Evolutionary conservation across 495 filamentous ascomycete species (phyloP).

Genomic region (Evernia prunastri): DNA sequence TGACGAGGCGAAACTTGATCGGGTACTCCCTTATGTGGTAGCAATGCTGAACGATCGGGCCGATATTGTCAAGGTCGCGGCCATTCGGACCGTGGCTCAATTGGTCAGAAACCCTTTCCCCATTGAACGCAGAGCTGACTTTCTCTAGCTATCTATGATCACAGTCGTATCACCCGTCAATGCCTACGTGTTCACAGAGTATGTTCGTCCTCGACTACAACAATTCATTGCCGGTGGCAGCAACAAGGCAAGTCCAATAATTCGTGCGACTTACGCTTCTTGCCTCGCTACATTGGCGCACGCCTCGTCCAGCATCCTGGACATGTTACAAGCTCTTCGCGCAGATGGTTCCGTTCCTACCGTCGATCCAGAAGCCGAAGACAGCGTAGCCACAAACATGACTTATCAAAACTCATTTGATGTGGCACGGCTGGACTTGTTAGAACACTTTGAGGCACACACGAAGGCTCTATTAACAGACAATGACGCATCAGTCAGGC

Average conservation of each 20-base stretch:
- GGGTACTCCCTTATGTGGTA: conserved; percentile 85
- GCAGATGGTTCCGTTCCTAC: conserved; percentile 76
- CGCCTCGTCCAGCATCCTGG: conserved; percentile 77
- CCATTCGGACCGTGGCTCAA: conserved; percentile 78
- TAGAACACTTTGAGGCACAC: conserved; percentile 74
- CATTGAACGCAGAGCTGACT: conserved; percentile 10
- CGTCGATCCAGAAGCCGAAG: conserved; percentile 74
- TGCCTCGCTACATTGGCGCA: conserved; percentile 88
- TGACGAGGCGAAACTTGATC: conserved; percentile 94
- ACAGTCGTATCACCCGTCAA: conserved; percentile 87
- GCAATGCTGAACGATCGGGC: conserved; percentile 70
- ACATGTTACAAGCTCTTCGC: conserved; percentile 81
- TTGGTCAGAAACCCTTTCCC: conserved; percentile 39
- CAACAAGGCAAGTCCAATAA: conserved; percentile 57
- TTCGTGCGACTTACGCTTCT: conserved; percentile 85
- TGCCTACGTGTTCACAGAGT: conserved; percentile 90
- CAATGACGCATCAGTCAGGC: conserved; percentile 74
- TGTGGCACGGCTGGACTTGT: conserved; percentile 65
- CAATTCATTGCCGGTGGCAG: conserved; percentile 53
- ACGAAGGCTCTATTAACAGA: conserved; percentile 89
- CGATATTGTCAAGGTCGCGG: conserved; percentile 76
- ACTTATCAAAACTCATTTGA: conserved; percentile 80
- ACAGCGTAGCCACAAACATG: conserved; percentile 49
- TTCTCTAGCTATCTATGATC: conserved; percentile 63
- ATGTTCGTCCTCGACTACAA: conserved; percentile 79